A percentile compares a stretch with the other conserved stretches of the same genome.
Conservation (phyloP, 345 rosid genomes). For the Eutrema japonicum region DNA sequence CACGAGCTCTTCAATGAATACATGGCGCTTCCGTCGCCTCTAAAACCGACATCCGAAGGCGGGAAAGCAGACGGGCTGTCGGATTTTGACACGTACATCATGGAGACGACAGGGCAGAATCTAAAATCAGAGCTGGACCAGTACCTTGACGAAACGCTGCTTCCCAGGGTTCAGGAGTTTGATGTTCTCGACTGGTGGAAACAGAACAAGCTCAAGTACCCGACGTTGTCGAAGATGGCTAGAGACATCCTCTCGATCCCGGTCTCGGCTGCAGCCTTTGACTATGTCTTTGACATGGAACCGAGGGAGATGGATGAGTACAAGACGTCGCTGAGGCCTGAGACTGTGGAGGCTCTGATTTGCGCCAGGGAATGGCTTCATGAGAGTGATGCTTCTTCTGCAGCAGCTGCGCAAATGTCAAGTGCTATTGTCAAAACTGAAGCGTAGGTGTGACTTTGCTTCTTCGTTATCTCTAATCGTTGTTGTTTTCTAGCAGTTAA, state of each 20-base stretch:
- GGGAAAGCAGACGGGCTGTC: constrained; percentile 68
- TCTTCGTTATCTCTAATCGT: constrained; percentile 11
- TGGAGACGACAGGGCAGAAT: constrained; percentile 73
- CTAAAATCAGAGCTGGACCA: constrained; percentile 87
- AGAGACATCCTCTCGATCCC: constrained; percentile 74
- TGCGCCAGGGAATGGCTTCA: constrained; percentile 92
- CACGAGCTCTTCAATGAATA: constrained; percentile 86
- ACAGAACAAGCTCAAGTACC: constrained; percentile 79
- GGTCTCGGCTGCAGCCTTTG: constrained; percentile 59
- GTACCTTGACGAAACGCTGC: constrained; percentile 79
- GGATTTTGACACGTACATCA: constrained; percentile 78
- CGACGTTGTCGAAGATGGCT: constrained; percentile 87
- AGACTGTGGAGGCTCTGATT: constrained; percentile 84
- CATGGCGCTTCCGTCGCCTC: constrained; percentile 68
- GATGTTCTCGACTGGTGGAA: constrained; percentile 94
- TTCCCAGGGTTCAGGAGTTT: constrained; percentile 77
- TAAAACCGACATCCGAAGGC: constrained; percentile 67
- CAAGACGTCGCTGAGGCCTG: constrained; percentile 74
- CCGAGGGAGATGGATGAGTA: constrained; percentile 70
- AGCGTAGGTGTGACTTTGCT: constrained; percentile 43
- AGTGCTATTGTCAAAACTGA: constrained; percentile 64
- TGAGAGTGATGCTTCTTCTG: constrained; percentile 40
- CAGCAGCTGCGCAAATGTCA: constrained; percentile 38
- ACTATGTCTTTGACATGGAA: constrained; percentile 60
- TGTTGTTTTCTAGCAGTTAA: constrained; percentile 26